Percentiles rank a stretch among this genome's conserved stretches.
phyloP scores from a whole-genome alignment of 2,329 filamentous ascomycete genomes.

The Aspergillus fumigatus region DNA sequence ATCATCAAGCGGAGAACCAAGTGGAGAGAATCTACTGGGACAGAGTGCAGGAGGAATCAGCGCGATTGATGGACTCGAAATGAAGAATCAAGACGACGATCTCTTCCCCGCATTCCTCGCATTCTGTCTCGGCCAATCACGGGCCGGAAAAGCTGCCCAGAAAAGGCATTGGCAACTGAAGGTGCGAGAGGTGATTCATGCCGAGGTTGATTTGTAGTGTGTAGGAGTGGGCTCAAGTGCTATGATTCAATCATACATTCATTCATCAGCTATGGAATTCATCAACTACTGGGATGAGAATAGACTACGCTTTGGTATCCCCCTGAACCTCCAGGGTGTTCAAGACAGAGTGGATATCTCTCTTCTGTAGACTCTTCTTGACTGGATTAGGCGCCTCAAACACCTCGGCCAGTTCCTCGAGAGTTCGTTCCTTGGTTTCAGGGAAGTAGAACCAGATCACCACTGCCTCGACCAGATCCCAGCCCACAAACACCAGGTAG shows the following conservation, averaged over 20 bases:
- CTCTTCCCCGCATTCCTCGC: no score
- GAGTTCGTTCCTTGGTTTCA: constrained; percentile 28
- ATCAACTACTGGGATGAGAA: neutral
- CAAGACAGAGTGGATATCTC: neutral
- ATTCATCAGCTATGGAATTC: neutral
- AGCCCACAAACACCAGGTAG: constrained; percentile 9
- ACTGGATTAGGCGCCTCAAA: neutral
- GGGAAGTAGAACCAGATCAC: constrained; percentile 26
- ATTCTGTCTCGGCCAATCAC: neutral
- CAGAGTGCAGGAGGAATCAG: neutral
- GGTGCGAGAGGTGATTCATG: no score
- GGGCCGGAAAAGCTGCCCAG: no score
- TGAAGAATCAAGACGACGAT: neutral
- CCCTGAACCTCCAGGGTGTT: neutral
- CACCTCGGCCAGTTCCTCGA: constrained; percentile 21
- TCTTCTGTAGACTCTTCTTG: neutral
- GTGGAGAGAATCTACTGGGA: neutral
- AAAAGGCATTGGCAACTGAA: no score
- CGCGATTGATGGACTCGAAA: neutral
- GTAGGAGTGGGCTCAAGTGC: no score
- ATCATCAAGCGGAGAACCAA: neutral
- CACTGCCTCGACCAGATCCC: constrained; percentile 7
- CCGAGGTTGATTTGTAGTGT: no score
- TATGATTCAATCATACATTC: neutral
- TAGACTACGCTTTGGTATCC: neutral